Conservation (phyloP, 148 eudicot genomes). For the Limonium bicolor region DNA sequence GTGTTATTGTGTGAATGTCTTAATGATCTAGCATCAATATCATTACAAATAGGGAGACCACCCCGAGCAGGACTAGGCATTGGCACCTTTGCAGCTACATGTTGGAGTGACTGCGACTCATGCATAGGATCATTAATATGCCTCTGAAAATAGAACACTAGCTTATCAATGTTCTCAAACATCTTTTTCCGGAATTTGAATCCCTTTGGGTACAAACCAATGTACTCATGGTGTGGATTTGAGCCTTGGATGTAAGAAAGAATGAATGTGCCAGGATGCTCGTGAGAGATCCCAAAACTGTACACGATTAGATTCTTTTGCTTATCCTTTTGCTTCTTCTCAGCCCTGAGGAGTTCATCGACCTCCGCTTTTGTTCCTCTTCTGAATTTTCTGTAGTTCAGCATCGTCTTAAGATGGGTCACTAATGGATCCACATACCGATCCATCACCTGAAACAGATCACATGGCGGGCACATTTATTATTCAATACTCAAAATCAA, state of each 20-base stretch:
- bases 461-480: too few relatives aligned
- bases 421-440: constrained; percentile 97
- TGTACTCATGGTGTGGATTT: constrained; percentile 89
- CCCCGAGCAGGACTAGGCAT: constrained; percentile 77
- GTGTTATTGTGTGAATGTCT: too few relatives aligned
- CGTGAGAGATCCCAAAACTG: constrained; percentile 90
- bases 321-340: constrained; percentile 53
- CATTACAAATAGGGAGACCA: too few relatives aligned
- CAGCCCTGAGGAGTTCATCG: constrained; percentile 58
- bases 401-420: constrained; percentile 68
- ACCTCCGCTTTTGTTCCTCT: constrained; percentile 86
- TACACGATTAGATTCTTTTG: constrained; percentile 81
- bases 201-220: constrained; percentile 88
- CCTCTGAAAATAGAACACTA: constrained; percentile 70
- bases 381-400: constrained; percentile 70
- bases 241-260: constrained; percentile 74
- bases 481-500: too few relatives aligned
- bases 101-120: constrained; percentile 61
- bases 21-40: too few relatives aligned
- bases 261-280: constrained; percentile 89
- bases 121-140: constrained; percentile 78
- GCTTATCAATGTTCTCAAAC: constrained; percentile 78
- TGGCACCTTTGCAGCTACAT: constrained; percentile 97
- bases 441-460: constrained; percentile 94
- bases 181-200: constrained; percentile 79